Evolutionary conservation across 176 grass and related monocot species (phyloP), one percentile per base, ranked within the genome.

Genomic region (Oryza glaberrima): DNA sequence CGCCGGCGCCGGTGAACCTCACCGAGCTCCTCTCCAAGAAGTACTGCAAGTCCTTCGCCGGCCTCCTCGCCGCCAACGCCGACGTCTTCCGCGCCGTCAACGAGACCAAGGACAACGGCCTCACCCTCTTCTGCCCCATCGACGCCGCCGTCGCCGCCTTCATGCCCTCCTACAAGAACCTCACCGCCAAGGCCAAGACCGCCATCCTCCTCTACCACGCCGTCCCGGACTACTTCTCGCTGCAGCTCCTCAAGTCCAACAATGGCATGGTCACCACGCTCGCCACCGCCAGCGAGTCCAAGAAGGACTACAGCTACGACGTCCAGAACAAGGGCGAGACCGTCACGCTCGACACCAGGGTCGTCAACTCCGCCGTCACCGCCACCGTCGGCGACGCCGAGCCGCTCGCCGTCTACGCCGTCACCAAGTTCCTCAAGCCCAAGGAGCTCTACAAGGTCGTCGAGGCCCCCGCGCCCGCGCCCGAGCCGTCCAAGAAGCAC

Each of bases 191-290:
- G 68, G 94, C 73, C 60, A 97, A 97, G 87, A 67, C 90, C 43
- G 77, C 89, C 54, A 77, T 97, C 74, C 75, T 97, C 2, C 88
- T 97, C 23, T 97, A 90, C 87, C 94, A 97, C 83, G 91, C 30
- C 51, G 77, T 94, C 19, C 89, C 94, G 65, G 94, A 91, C 69
- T 97, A 92, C 83, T 94, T 78, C 89, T 97, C 94, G 9, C 28
- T 90, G 67, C 88, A 93, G 84, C 77, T 91, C 70, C 91, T 97
- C 56, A 78, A 89, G 77, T 86, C 89, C 47, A 94, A 85, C 89
- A 97, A 94, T 8, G 94, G 94, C 38, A 84, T 86, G 69, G 88
- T 91, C 78, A 90, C 90, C 84, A 97, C 94, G 9, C 91, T 97
- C 23, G 94, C 94, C 52, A 97, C 91, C n/a, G 77, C 82, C 49